A percentile compares a stretch with the other conserved stretches of the same genome.
phyloP scores from a whole-genome alignment of 2,329 filamentous ascomycete genomes.

The Cladophialophora exuberans region DNA sequence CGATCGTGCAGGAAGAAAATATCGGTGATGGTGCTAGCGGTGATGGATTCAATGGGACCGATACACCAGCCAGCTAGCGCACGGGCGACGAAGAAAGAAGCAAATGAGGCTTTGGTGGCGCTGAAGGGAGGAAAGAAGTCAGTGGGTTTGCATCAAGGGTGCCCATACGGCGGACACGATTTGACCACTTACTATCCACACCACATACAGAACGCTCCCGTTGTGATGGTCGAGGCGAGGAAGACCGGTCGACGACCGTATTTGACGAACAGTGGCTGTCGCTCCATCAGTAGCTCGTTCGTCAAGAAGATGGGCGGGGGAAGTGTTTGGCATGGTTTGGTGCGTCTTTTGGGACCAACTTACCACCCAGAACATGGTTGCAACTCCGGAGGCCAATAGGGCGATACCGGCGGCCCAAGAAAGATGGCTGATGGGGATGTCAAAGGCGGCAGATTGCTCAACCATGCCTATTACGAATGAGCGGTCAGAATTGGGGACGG shows the following conservation, averaged over 20 bases:
- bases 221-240: conserved; percentile 28
- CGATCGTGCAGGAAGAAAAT: conserved; percentile 62
- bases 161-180: no score
- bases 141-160: no score
- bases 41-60: conserved; percentile 43
- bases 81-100: conserved; percentile 34
- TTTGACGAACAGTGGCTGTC: conserved; percentile 34
- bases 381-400: not conserved
- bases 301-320: no score
- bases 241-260: conserved; percentile 34
- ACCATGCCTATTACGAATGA: conserved; percentile 1
- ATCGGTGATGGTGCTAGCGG: conserved; percentile 56
- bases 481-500: not conserved
- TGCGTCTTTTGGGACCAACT: no score
- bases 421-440: not conserved
- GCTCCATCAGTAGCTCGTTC: conserved; percentile 12
- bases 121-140: no score
- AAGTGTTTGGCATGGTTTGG: no score
- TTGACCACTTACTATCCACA: no score
- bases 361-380: conserved; percentile 7
- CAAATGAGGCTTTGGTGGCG: conserved; percentile 36
- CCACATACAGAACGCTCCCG: conserved; percentile 33
- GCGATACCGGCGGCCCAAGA: conserved; percentile 3
- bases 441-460: not conserved
- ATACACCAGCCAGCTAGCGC: conserved; percentile 55